Base-by-base conservation (phyloP, 1,284 basidiomycete species). In the Agaricales sp. region DNA sequence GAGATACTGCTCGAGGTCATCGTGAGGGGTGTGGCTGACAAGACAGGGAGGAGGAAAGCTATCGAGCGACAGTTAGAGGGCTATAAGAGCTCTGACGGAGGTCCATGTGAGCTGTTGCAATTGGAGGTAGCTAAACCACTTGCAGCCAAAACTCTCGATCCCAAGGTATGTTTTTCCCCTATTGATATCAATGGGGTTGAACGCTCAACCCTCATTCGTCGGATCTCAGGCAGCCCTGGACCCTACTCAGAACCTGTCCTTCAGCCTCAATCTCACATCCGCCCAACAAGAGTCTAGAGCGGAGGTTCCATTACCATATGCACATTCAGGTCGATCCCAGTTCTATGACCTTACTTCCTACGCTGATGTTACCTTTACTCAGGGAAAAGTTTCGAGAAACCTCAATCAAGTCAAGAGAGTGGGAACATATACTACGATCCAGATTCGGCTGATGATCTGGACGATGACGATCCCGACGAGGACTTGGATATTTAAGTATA, bases 401-500 rank as follows among this genome's bases (percentile, higher is more conserved):
- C 37, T 46, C 35, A 45, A 50, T 13, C 47, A 56, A 13, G 63
- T 63, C 13, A 23, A 21, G 44, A 21, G 22, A 21, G 44, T n/a
- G 24, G 21, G 11, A 21, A 13, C 44, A 23, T 23, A 13, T 45
- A 45, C 49, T 92, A 92, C 54, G 85, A 90, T 56, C 88, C 90
- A 14, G 89, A 92, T 59, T 89, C 87, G 16, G 89, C 85, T 25
- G 89, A 92, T 59, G 90, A 92, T 56, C 75, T 91, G 45, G 89
- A 92, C 57, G 89, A 91, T 50, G 90, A 92, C 49, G 89, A 92
- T 67, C 89, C 89, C 18, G 89, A 92, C 57, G 89, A 92, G 59
- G 89, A 92, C 62, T 65, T 92, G 51, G 87, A 92, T 60, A 82
- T 92, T 51, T 91, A n/a, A 25, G 6, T 35, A 11, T n/a, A n/a